phyloP scores from a whole-genome alignment of 805 yeast genomes.

The Grigorovia transvaalensis region DNA sequence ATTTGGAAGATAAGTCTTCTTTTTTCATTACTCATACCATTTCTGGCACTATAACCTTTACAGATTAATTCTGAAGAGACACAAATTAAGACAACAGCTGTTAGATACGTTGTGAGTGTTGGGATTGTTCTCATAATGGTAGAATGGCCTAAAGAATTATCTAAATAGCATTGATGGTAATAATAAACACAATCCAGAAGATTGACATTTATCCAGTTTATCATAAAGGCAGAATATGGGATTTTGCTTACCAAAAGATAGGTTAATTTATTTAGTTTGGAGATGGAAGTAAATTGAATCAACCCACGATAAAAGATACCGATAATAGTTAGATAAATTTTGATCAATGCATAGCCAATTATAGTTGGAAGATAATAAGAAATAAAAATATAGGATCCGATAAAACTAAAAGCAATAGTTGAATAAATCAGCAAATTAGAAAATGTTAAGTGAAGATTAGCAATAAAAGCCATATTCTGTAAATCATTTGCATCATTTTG shows the following conservation, averaged over 20 bases:
- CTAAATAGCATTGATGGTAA: conserved; percentile 13
- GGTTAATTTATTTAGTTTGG: conserved; percentile 3
- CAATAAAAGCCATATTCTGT: conserved; percentile 17
- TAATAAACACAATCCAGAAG: conserved; percentile 4
- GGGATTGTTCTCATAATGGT: conserved; percentile 21
- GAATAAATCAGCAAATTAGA: conserved; percentile 17
- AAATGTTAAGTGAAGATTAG: conserved; percentile 19
- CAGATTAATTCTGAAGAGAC: conserved; percentile 16
- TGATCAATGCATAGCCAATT: conserved; percentile 30
- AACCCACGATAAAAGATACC: conserved; percentile 10
- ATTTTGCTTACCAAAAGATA: conserved; percentile 1
- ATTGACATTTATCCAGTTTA: conserved; percentile 10
- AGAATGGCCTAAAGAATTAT: conserved; percentile 15
- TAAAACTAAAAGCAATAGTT: conserved; percentile 20
- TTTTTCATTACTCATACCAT: conserved; percentile 24
- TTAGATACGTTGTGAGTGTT: conserved; percentile 20
- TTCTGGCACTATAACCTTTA: conserved; percentile 19
- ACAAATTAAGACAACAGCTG: conserved; percentile 17
- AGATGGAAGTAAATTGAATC: conserved; percentile 5
- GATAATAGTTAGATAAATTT: conserved; percentile 10
- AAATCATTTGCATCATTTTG: conserved; percentile 3
- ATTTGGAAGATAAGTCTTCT: conserved; percentile 42
- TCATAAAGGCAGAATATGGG: conserved; percentile 3
- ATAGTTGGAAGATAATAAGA: conserved; percentile 41
- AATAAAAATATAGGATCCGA: conserved; percentile 31